Conservation (phyloP, 768 basidiomycete genomes). For the Tephrocybe sp. region DNA sequence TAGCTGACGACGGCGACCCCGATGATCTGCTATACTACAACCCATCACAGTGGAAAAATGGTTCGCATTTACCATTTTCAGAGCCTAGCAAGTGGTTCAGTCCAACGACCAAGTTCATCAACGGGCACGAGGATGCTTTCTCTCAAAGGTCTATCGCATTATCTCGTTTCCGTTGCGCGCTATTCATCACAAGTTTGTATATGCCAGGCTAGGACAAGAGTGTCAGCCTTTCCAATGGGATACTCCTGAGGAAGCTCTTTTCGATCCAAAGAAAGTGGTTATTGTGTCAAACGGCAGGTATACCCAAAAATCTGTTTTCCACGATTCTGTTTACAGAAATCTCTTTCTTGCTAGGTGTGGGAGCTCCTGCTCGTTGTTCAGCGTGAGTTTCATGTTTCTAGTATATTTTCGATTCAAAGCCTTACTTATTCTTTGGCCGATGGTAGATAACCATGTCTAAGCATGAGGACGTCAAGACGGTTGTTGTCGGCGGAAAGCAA, state of each 20-base stretch:
- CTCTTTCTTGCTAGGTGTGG: conserved; percentile 32
- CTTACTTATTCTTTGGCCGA: background rate
- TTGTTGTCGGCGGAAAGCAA: conserved; percentile 51
- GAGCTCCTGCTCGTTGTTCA: conserved; percentile 46
- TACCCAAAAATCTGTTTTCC: background rate
- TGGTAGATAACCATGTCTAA: conserved; percentile 58
- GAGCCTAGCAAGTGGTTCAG: conserved; percentile 43
- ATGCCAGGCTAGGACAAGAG: conserved; percentile 42
- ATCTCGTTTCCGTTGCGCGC: background rate
- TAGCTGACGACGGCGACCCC: conserved; percentile 43
- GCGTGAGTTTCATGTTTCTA: conserved; percentile 24
- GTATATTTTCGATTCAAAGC: background rate
- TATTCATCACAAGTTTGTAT: background rate
- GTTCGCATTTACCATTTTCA: conserved; percentile 40
- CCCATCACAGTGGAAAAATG: conserved; percentile 46
- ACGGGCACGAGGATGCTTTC: conserved; percentile 48
- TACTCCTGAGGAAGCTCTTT: conserved; percentile 43
- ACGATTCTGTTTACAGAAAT: background rate
- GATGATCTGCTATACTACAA: conserved; percentile 44
- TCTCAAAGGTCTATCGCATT: conserved; percentile 35
- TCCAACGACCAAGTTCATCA: conserved; percentile 39
- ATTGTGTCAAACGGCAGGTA: conserved; percentile 56
- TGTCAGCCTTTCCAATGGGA: conserved; percentile 32
- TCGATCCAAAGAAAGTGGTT: conserved; percentile 44
- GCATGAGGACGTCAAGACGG: conserved; percentile 51